phyloP scores from a whole-genome alignment of 176 grass and related monocot species.

The Eleusine indica region DNA sequence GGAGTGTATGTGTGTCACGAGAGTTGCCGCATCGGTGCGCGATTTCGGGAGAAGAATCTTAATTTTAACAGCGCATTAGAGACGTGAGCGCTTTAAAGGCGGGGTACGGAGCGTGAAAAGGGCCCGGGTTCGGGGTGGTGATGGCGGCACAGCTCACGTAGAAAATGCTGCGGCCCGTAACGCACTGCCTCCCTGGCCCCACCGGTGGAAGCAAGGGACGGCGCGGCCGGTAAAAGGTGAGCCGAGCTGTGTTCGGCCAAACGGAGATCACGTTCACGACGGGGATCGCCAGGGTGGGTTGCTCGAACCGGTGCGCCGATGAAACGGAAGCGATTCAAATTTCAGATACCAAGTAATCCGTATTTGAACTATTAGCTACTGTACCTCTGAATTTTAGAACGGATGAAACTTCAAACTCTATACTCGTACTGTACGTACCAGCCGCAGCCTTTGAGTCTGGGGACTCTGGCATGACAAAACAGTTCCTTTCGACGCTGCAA shows the following conservation, averaged over 20 bases:
- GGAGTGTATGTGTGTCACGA: slow-evolving; percentile 27
- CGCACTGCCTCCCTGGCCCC: not conserved
- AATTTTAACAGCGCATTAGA: slow-evolving; percentile 45
- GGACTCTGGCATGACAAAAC: not conserved
- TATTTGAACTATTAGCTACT: not conserved
- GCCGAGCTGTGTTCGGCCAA: no score
- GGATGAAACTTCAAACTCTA: no score
- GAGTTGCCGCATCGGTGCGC: slow-evolving; percentile 7
- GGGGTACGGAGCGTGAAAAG: slow-evolving; percentile 25
- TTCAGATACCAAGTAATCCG: no score
- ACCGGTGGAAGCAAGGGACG: not conserved
- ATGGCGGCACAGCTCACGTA: slow-evolving; percentile 2
- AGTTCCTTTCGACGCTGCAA: not conserved
- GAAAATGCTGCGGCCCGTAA: slow-evolving; percentile 3
- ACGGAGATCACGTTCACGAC: no score
- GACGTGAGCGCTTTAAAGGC: slow-evolving; percentile 34
- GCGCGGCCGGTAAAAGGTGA: not conserved
- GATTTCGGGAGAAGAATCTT: not conserved
- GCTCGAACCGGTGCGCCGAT: no score
- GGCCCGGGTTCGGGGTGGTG: not conserved
- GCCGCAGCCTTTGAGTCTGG: not conserved
- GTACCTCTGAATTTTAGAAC: no score
- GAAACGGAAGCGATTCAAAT: not conserved
- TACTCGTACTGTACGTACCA: not conserved
- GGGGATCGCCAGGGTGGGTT: no score